Base-by-base conservation (phyloP, 805 yeast species). In the Wickerhamiella sergipiensis region DNA sequence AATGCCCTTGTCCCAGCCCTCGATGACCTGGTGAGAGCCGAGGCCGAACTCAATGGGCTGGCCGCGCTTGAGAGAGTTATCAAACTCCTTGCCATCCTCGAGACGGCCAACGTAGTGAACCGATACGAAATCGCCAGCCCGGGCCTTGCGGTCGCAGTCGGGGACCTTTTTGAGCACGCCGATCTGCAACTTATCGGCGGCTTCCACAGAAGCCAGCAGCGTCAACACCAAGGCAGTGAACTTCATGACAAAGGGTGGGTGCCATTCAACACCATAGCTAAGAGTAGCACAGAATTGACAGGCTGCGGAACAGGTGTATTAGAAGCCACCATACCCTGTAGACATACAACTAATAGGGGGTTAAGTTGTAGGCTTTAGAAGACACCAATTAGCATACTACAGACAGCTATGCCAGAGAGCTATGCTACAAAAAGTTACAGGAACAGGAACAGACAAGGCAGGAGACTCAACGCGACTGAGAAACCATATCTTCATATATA, bases 1-100 rank as follows among this genome's bases (percentile, higher is more conserved):
- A 48, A 87, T 69, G 43, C 96, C 96, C 67, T 81, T 78, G 56
- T 88, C 97, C 96, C 96, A 88, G 53, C 97, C 96, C 53, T 73
- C 62, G 62, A 88, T 88, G 31, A 88, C 96, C 60, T 77, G 81
- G 5, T 94, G 89, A 23, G 67, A 65, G 43, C 96, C 97, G 50
- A 89, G 68, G n/a, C 67, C 67, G 67, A 88, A 88, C 43, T 73
- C 64, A 53, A 88, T 71, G 45, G 97, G 96, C 45, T 65, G 59
- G 13, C 78, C 79, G 61, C 95, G 76, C 21, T 64, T 62, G 51
- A 73, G 67, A 1, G 95, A 84, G 9, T 85, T 76, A 66, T 88
- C 97, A 62, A 88, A 89, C 5, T 74, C 79, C 6, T 77, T 70
- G 3, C 88, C 92, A 61, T 80, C 80, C 52, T 70, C 71, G 47